A percentile compares a stretch with the other conserved stretches of the same genome.
These are phyloP conservation scores for Spergularia bocconei DNA, from an alignment of 148 eudicot genomes.

Conservation along the genomic window DNA sequence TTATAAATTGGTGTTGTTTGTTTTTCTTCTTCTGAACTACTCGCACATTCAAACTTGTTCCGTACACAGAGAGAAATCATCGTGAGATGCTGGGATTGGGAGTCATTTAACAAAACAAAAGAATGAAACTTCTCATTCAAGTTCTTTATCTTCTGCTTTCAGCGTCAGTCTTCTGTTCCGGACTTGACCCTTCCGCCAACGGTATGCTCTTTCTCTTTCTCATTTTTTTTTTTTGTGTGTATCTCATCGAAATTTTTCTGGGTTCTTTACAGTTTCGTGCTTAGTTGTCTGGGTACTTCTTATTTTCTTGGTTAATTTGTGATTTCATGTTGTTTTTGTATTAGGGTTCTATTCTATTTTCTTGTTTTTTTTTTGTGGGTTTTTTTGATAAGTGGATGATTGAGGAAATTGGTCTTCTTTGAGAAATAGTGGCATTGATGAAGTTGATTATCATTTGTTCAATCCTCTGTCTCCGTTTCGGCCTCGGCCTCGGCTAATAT, in stretches of 20 bases:
- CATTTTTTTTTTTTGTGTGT: not conserved
- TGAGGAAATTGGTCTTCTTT: not conserved
- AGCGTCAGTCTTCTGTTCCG: constrained; percentile 19
- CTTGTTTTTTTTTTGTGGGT: not conserved
- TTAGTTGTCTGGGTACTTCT: too few species aligned
- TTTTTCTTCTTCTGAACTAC: too few species aligned
- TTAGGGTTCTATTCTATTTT: not conserved
- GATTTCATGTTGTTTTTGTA: too few species aligned
- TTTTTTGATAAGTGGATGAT: not conserved
- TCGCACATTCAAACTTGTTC: too few species aligned
- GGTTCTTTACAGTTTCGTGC: not conserved
- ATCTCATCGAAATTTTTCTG: not conserved
- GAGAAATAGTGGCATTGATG: too few species aligned
- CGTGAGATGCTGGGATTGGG: not conserved
- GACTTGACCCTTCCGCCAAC: not conserved
- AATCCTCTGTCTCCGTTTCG: too few species aligned
- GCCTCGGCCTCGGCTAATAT: too few species aligned
- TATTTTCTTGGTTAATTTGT: too few species aligned
- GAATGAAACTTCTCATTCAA: constrained; percentile 23
- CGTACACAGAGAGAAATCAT: not conserved
- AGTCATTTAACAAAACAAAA: not conserved
- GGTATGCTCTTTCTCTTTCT: constrained; percentile 1
- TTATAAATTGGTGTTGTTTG: too few species aligned
- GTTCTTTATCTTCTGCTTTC: constrained; percentile 18
- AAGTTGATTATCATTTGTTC: too few species aligned